A percentile compares a stretch with the other conserved stretches of the same genome.
phyloP scores from a whole-genome alignment of 768 basidiomycete species.

The Gloeostereum incarnatum region DNA sequence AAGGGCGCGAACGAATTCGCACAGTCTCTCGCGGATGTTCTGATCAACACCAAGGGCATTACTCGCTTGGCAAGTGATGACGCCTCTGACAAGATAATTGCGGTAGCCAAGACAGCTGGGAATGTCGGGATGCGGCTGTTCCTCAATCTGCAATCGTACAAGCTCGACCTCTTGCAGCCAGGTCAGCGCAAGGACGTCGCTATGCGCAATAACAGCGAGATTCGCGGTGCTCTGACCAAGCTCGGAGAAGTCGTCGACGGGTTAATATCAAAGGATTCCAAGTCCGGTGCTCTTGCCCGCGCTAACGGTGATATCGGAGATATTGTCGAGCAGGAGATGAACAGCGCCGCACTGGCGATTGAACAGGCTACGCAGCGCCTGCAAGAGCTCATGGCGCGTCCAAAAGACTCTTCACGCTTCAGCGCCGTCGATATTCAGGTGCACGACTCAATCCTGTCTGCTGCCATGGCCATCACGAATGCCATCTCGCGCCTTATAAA shows the following conservation, averaged over 20 bases:
- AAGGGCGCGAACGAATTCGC: constrained; percentile 96
- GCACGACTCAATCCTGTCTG: constrained; percentile 92
- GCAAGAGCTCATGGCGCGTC: constrained; percentile 86
- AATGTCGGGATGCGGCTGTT: constrained; percentile 89
- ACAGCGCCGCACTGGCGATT: constrained; percentile 85
- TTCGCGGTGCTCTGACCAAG: constrained; percentile 71
- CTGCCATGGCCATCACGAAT: constrained; percentile 91
- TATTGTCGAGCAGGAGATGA: constrained; percentile 95
- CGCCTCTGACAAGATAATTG: constrained; percentile 82
- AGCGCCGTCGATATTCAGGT: constrained; percentile 92
- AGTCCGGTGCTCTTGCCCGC: constrained; percentile 56
- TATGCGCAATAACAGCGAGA: constrained; percentile 82
- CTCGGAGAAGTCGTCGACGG: constrained; percentile 83
- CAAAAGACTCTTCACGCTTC: constrained; percentile 79
- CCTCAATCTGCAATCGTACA: constrained; percentile 93
- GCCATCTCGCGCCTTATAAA: constrained; percentile 93
- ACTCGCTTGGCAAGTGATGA: constrained; percentile 88
- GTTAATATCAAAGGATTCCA: constrained; percentile 77
- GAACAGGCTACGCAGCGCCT: constrained; percentile 86
- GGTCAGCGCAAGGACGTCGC: constrained; percentile 77
- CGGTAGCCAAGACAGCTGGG: constrained; percentile 76
- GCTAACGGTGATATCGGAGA: constrained; percentile 93
- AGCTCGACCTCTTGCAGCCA: constrained; percentile 72
- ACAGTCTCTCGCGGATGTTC: constrained; percentile 84
- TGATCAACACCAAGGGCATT: constrained; percentile 92